Conservation (phyloP, 2,329 filamentous ascomycete genomes). For the Colletotrichum cordylinicola region DNA sequence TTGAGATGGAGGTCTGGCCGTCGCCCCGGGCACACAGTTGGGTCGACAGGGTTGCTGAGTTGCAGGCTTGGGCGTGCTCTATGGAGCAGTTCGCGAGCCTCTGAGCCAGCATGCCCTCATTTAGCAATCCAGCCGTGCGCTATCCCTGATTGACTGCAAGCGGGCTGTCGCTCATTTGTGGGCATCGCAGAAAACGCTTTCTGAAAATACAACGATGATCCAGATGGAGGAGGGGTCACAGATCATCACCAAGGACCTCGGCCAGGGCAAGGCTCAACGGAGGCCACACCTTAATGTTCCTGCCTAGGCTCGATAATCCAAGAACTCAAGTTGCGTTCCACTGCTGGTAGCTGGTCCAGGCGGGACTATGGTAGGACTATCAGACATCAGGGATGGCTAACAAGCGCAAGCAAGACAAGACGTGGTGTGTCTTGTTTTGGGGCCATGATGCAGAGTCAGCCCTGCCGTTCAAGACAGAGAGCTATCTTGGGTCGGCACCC, state of each 20-base stretch:
- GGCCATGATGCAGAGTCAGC: constrained; percentile 15
- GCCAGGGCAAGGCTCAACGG: not conserved
- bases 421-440: not conserved
- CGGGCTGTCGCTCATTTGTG: constrained; percentile 3
- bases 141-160: not conserved
- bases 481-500: constrained; percentile 16
- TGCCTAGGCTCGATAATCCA: not conserved
- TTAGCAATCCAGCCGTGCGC: constrained; percentile 13
- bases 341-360: not conserved
- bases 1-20: not conserved
- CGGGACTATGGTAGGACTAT: not conserved
- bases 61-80: not conserved
- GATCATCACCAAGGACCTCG: not conserved
- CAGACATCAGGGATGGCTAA: not conserved
- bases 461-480: constrained; percentile 13
- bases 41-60: not conserved
- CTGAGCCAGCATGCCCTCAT: constrained; percentile 7
- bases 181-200: not conserved
- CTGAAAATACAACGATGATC: not conserved
- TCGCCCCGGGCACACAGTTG: not conserved
- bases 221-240: not conserved
- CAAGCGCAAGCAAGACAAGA: constrained; percentile 8
- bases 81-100: constrained; percentile 16
- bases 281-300: not conserved
- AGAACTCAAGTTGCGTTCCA: not conserved